Conservation (phyloP, 257 asterid species). For the Coffea eugenioides region DNA sequence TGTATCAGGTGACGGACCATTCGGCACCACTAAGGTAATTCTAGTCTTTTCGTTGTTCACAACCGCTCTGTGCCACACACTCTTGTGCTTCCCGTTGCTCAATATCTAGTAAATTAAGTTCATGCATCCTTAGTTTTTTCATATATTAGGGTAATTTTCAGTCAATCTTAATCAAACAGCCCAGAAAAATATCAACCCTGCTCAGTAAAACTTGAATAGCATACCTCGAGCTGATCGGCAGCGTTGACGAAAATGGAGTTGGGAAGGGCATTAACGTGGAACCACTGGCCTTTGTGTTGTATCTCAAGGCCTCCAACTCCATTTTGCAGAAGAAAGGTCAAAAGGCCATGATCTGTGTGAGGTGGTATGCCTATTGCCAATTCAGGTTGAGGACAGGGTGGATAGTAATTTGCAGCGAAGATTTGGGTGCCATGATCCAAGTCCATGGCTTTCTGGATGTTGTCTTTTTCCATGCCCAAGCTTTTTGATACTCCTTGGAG, state of each 20-base stretch:
- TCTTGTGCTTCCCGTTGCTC: constrained; percentile 44
- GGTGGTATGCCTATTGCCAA: constrained; percentile 63
- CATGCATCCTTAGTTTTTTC: no score
- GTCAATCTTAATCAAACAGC: no score
- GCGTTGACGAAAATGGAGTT: constrained; percentile 62
- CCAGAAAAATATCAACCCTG: no score
- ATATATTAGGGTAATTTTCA: neutral
- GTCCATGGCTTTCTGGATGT: constrained; percentile 34
- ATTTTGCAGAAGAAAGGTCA: constrained; percentile 63
- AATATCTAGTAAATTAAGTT: constrained; percentile 23
- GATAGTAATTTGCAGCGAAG: constrained; percentile 59
- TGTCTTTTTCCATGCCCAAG: constrained; percentile 53
- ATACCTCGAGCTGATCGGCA: constrained; percentile 80
- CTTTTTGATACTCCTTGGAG: constrained; percentile 45
- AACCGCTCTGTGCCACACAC: constrained; percentile 41
- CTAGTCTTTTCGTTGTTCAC: constrained; percentile 29
- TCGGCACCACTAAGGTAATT: constrained; percentile 15
- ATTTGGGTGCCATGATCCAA: constrained; percentile 43
- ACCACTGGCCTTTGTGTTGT: constrained; percentile 56
- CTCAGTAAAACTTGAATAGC: neutral
- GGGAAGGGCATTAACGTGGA: constrained; percentile 45
- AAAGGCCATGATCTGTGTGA: constrained; percentile 80
- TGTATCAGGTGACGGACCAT: constrained; percentile 17
- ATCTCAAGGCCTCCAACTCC: constrained; percentile 62
- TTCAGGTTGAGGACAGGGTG: constrained; percentile 67